phyloP scores from a whole-genome alignment of 305 asterid genomes.

The Fraxinus ornus region DNA sequence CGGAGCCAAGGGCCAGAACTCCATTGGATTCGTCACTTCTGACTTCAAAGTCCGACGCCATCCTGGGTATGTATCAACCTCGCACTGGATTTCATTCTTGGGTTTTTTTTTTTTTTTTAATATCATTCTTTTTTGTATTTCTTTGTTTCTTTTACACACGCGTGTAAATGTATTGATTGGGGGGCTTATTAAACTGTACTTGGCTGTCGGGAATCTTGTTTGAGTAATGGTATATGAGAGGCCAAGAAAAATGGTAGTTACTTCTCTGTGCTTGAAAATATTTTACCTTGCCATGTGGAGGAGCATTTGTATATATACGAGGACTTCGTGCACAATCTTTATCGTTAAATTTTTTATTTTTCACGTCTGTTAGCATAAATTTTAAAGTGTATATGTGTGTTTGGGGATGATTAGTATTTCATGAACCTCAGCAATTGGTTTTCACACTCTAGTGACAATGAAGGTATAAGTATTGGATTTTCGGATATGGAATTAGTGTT shows the following conservation, averaged over 20 bases:
- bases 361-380: background rate
- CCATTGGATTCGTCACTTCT: constrained; percentile 80
- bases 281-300: background rate
- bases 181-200: background rate
- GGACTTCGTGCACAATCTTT: background rate
- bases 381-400: background rate
- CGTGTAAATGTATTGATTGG: background rate
- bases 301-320: background rate
- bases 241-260: background rate
- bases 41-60: constrained; percentile 76
- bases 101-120: background rate
- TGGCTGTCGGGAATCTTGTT: background rate
- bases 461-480: background rate
- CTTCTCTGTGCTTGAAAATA: background rate
- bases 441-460: background rate
- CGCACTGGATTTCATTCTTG: background rate
- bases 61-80: constrained; percentile 63
- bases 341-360: background rate
- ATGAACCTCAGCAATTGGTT: background rate
- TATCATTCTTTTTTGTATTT: background rate
- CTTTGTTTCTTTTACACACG: constrained; percentile 2
- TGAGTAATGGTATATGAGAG: background rate
- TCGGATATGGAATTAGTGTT: background rate
- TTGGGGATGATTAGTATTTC: background rate
- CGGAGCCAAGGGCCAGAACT: constrained; percentile 78